Percentiles rank a stretch among this genome's conserved stretches.
Conservation (phyloP, 2,329 filamentous ascomycete genomes). For the Trichoderma polysporum region DNA sequence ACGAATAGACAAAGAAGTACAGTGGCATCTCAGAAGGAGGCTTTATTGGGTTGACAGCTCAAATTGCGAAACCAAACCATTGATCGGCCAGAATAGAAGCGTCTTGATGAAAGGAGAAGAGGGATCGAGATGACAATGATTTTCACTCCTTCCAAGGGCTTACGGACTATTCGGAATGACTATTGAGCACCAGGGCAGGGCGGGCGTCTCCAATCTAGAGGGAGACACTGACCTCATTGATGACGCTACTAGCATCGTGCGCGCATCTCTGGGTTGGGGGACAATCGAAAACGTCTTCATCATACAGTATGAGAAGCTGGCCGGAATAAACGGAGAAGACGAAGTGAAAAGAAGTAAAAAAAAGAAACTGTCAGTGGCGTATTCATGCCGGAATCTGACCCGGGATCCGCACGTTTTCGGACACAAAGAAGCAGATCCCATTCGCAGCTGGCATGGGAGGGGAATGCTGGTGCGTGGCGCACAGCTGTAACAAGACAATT, state of each 20-base stretch:
- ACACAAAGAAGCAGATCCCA: neutral
- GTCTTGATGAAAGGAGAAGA: neutral
- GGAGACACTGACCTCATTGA: constrained; percentile 20
- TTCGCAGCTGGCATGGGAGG: neutral
- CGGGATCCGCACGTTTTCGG: constrained; percentile 8
- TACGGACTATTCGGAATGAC: constrained; percentile 1
- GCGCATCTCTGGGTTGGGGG: neutral
- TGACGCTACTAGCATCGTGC: constrained; percentile 10
- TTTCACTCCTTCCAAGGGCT: constrained; percentile 9
- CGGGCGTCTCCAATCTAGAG: neutral
- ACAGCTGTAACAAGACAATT: neutral
- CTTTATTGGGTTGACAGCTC: neutral
- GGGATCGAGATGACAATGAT: constrained; percentile 4
- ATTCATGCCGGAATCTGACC: constrained; percentile 6
- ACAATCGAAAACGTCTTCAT: neutral
- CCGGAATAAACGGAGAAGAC: neutral
- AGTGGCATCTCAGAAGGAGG: neutral
- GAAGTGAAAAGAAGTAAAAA: neutral
- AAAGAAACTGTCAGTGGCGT: neutral
- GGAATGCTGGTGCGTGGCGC: neutral
- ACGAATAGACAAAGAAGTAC: neutral
- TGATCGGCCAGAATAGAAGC: neutral
- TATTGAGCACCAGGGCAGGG: constrained; percentile 4
- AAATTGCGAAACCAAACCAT: neutral
- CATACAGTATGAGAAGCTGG: constrained; percentile 12